phyloP scores from a whole-genome alignment of 208 protist genomes.

The Trypanosoma theileri region DNA sequence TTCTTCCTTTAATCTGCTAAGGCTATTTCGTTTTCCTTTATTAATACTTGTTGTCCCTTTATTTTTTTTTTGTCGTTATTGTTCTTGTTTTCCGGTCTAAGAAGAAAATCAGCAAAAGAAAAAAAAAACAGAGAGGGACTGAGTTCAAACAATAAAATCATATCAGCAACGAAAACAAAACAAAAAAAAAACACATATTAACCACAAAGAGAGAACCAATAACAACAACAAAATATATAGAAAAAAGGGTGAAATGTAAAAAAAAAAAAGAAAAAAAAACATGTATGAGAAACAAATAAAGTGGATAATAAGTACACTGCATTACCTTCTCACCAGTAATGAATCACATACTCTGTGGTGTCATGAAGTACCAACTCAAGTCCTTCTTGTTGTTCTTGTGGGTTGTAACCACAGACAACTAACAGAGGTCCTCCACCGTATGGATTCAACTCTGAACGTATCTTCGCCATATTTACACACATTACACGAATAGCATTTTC shows the following conservation, averaged over 20 bases:
- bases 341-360: background rate
- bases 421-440: slow-evolving; percentile 28
- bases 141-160: slow-evolving; percentile 1
- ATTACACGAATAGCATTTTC: background rate
- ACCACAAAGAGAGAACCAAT: slow-evolving; percentile 11
- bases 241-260: slow-evolving; percentile 9
- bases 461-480: background rate
- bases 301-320: background rate
- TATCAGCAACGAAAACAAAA: background rate
- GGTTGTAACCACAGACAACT: slow-evolving; percentile 36
- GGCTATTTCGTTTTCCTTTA: background rate
- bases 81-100: background rate
- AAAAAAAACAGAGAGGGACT: slow-evolving; percentile 4
- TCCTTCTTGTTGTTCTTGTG: background rate
- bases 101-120: slow-evolving; percentile 13
- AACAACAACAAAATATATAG: slow-evolving; percentile 1
- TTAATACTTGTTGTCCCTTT: background rate
- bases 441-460: slow-evolving; percentile 25
- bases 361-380: background rate
- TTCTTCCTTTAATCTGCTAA: background rate
- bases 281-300: slow-evolving; percentile 11
- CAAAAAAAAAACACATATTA: background rate
- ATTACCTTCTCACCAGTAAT: slow-evolving; percentile 20
- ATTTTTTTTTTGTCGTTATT: background rate
- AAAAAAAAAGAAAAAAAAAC: background rate